Percentiles rank a stretch among this genome's conserved stretches.
Evolutionary conservation across 768 basidiomycete genomes (phyloP).

Genomic region (Serendipita vermifera): DNA sequence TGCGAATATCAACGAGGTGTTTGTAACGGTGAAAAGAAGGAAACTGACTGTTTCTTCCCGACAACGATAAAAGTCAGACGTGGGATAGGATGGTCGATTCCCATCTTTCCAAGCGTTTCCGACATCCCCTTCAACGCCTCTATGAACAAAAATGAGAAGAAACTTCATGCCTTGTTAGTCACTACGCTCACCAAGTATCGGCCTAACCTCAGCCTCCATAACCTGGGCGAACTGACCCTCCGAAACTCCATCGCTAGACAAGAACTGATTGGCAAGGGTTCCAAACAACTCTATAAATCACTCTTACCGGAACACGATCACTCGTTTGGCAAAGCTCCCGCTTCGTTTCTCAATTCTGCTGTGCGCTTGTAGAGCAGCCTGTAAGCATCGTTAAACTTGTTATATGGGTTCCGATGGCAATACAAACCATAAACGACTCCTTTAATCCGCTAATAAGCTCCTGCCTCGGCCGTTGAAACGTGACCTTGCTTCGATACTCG

Average conservation of each 20-base stretch:
- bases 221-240: slow-evolving; percentile 2
- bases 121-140: neutral
- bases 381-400: too few relatives aligned
- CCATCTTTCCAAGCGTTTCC: neutral
- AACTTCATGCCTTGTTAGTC: neutral
- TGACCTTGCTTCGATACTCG: neutral
- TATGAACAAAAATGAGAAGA: neutral
- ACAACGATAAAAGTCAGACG: neutral
- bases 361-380: too few relatives aligned
- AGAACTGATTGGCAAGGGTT: neutral
- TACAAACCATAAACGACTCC: too few relatives aligned
- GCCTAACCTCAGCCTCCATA: neutral
- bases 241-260: slow-evolving; percentile 2
- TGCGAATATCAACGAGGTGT: neutral
- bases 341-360: too few relatives aligned
- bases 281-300: neutral
- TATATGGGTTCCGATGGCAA: too few relatives aligned
- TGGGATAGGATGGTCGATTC: too few relatives aligned
- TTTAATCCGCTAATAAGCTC: neutral
- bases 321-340: neutral
- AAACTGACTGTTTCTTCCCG: slow-evolving; percentile 1
- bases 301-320: slow-evolving; percentile 1
- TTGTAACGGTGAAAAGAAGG: too few relatives aligned
- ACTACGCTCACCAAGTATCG: neutral
- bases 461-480: neutral